Conservation (phyloP, 2,329 filamentous ascomycete genomes). For the Curvularia verruculosa region DNA sequence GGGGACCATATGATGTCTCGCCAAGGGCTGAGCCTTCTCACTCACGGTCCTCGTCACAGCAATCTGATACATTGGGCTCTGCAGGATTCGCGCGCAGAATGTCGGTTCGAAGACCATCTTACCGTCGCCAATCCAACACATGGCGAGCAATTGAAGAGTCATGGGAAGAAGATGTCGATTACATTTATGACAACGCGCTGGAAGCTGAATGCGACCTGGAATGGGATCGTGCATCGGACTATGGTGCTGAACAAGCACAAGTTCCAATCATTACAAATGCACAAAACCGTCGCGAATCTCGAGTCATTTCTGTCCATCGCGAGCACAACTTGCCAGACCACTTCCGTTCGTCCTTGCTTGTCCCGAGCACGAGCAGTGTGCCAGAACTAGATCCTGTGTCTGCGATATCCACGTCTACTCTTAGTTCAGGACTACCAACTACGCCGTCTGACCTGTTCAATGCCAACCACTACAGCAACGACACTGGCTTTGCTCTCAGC, state of each 20-base stretch:
- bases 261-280: slow-evolving; percentile 9
- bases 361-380: slow-evolving; percentile 35
- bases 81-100: slow-evolving; percentile 41
- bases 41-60: slow-evolving; percentile 47
- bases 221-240: slow-evolving; percentile 54
- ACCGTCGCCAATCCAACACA: slow-evolving; percentile 42
- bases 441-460: slow-evolving; percentile 38
- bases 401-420: slow-evolving; percentile 43
- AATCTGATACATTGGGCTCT: slow-evolving; percentile 55
- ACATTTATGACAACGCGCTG: slow-evolving; percentile 65
- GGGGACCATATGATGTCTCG: slow-evolving; percentile 32
- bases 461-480: slow-evolving; percentile 22
- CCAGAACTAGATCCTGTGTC: slow-evolving; percentile 46
- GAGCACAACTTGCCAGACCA: slow-evolving; percentile 24
- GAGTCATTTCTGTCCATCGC: slow-evolving; percentile 9
- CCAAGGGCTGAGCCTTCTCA: slow-evolving; percentile 31
- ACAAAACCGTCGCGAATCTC: slow-evolving; percentile 12
- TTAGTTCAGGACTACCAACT: slow-evolving; percentile 34
- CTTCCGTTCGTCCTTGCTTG: slow-evolving; percentile 37
- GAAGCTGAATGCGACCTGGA: slow-evolving; percentile 67
- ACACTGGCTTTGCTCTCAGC: slow-evolving; percentile 47
- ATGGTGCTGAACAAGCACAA: slow-evolving; percentile 46
- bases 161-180: slow-evolving; percentile 69
- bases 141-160: slow-evolving; percentile 51
- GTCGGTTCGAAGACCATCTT: slow-evolving; percentile 28